Percentiles rank a stretch among this genome's conserved stretches.
Conservation (phyloP, 768 basidiomycete genomes). For the Rhizopogon vesiculosus region DNA sequence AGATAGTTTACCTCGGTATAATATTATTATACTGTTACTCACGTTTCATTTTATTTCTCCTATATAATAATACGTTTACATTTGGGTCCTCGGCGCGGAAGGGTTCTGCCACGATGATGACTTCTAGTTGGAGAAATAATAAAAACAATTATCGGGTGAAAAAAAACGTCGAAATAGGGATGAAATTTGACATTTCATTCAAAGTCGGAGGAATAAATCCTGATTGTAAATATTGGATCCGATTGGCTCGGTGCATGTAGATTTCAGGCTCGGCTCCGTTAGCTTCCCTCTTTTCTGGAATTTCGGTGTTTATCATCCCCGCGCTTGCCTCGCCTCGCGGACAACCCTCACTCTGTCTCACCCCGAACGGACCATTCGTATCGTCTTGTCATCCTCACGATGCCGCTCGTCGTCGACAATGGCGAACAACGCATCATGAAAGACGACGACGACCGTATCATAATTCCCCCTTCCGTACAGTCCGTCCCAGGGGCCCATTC, state of each 20-base stretch:
- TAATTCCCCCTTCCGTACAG: constrained; percentile 19
- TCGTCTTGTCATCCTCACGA: constrained; percentile 22
- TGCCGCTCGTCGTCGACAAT: constrained; percentile 56
- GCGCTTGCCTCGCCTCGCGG: constrained; percentile 61
- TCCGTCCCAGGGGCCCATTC: constrained; percentile 19
- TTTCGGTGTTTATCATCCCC: constrained; percentile 52
- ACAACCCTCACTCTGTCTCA: constrained; percentile 40
- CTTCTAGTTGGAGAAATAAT: constrained; percentile 8
- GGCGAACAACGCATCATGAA: constrained; percentile 44
- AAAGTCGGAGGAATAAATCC: background rate
- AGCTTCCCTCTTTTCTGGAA: constrained; percentile 38
- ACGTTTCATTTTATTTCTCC: background rate
- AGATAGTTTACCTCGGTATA: constrained; percentile 8
- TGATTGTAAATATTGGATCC: constrained; percentile 30
- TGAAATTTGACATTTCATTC: background rate
- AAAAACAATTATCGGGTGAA: constrained; percentile 24
- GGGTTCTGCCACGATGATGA: too few species aligned
- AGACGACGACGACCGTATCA: constrained; percentile 35
- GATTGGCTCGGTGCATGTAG: constrained; percentile 62
- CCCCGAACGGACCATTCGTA: constrained; percentile 44
- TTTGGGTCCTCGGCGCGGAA: too few species aligned
- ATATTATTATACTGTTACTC: background rate
- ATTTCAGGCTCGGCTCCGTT: constrained; percentile 42
- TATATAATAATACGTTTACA: background rate
- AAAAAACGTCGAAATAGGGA: constrained; percentile 9